Conservation (phyloP, 2,329 filamentous ascomycete species). For the Botryotinia calthae region DNA sequence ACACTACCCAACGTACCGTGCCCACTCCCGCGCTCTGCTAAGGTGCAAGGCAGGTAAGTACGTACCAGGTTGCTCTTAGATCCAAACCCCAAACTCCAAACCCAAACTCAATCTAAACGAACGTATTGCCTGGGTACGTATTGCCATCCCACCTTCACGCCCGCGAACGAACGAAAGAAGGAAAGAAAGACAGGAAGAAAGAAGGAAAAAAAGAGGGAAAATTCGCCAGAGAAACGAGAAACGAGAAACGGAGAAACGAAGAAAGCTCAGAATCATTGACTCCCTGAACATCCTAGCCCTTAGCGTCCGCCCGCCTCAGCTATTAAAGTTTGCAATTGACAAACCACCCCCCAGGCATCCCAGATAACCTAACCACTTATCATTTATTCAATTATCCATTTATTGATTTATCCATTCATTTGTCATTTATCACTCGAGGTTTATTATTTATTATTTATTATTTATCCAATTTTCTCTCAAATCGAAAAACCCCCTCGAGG, state of each 20-base stretch:
- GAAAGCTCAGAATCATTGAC: background rate
- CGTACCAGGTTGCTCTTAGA: background rate
- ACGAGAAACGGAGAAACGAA: background rate
- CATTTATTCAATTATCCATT: too few species aligned
- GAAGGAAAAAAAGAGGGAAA: background rate
- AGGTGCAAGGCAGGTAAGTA: background rate
- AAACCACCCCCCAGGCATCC: background rate
- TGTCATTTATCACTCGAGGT: too few species aligned
- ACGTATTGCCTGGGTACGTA: background rate
- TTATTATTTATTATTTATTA: background rate
- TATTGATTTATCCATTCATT: too few species aligned
- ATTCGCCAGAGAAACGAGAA: background rate
- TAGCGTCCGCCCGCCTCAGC: background rate
- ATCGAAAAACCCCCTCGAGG: background rate
- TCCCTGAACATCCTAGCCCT: background rate
- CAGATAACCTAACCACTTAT: too few species aligned
- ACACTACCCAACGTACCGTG: constrained; percentile 7
- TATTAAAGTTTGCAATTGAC: background rate
- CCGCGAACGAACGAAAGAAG: background rate
- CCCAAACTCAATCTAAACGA: background rate
- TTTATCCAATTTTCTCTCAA: background rate
- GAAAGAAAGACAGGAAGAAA: too few species aligned
- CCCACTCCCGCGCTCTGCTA: constrained; percentile 5
- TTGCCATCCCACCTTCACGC: constrained; percentile 6
- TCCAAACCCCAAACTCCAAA: background rate